These are phyloP conservation scores for Graphilbum fragrans DNA, from an alignment of 2,329 filamentous ascomycete species.

Conservation along the genomic window DNA sequence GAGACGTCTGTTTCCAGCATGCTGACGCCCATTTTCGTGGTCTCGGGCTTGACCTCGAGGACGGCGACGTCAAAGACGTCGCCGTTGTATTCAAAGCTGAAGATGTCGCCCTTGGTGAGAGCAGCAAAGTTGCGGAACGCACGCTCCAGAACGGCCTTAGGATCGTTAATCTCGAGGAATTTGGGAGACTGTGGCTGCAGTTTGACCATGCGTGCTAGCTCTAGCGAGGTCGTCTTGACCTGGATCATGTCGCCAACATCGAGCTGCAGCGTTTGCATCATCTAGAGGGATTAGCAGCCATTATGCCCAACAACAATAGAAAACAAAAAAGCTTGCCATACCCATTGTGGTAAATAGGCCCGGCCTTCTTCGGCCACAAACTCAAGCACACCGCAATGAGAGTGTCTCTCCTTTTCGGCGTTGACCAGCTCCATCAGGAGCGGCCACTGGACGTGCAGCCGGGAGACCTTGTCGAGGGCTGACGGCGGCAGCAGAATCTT, in stretches of 20 bases:
- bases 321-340: slow-evolving; percentile 26
- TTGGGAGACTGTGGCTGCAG: slow-evolving; percentile 85
- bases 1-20: slow-evolving; percentile 95
- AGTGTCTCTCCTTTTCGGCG: slow-evolving; percentile 64
- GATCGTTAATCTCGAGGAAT: slow-evolving; percentile 94
- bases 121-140: slow-evolving; percentile 94
- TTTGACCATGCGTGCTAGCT: slow-evolving; percentile 86
- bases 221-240: slow-evolving; percentile 86
- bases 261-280: slow-evolving; percentile 84
- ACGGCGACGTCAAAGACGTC: slow-evolving; percentile 88
- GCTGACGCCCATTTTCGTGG: slow-evolving; percentile 73
- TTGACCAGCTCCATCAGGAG: slow-evolving; percentile 96
- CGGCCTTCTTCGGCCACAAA: slow-evolving; percentile 97
- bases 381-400: slow-evolving; percentile 90
- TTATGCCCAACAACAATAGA: neutral
- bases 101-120: slow-evolving; percentile 83
- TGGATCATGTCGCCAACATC: slow-evolving; percentile 92
- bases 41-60: slow-evolving; percentile 80
- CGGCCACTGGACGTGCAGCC: slow-evolving; percentile 92
- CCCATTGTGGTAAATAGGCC: slow-evolving; percentile 93
- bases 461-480: slow-evolving; percentile 90
- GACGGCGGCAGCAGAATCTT: slow-evolving; percentile 97
- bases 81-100: slow-evolving; percentile 96
- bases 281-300: slow-evolving; percentile 32
- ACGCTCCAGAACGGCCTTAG: slow-evolving; percentile 92